These are phyloP conservation scores for Leccinum pallidistipes DNA, from an alignment of 1,284 basidiomycete genomes.

Conservation along the genomic window DNA sequence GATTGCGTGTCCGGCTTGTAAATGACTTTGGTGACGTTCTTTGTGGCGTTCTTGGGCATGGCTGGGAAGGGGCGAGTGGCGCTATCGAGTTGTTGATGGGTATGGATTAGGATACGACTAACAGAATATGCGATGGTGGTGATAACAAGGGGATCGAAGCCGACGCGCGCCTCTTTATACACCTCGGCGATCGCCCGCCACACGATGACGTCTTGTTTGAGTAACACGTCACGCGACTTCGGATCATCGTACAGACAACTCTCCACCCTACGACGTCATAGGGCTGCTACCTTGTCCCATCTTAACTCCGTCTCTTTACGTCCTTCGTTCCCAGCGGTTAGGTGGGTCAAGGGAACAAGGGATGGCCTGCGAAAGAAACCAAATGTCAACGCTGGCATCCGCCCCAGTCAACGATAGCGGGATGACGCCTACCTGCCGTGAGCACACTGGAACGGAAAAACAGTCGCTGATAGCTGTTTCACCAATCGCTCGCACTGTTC, in stretches of 20 bases:
- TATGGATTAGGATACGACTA: conserved; percentile 1
- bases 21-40: conserved; percentile 64
- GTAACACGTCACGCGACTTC: conserved; percentile 37
- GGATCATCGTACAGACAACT: conserved; percentile 4
- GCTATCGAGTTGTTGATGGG: conserved; percentile 9
- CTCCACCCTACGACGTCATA: conserved; percentile 17
- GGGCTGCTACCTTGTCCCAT: conserved; percentile 26
- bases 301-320: conserved; percentile 16
- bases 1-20: conserved; percentile 73
- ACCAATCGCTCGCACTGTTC: conserved; percentile 76
- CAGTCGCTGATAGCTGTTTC: conserved; percentile 62
- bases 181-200: conserved; percentile 15
- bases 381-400: background rate
- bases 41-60: conserved; percentile 57
- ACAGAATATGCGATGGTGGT: background rate
- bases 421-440: conserved; percentile 69
- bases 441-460: conserved; percentile 91
- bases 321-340: conserved; percentile 16
- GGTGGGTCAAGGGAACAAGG: conserved; percentile 44
- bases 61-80: conserved; percentile 11
- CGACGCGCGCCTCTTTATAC: conserved; percentile 33
- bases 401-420: conserved; percentile 4
- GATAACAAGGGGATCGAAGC: conserved; percentile 3
- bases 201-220: conserved; percentile 38
- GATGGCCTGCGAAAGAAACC: conserved; percentile 40